Percentiles rank a stretch among this genome's conserved stretches.
Evolutionary conservation across 352 stramenopile genomes (phyloP).

Genomic region (Phytophthora pini): DNA sequence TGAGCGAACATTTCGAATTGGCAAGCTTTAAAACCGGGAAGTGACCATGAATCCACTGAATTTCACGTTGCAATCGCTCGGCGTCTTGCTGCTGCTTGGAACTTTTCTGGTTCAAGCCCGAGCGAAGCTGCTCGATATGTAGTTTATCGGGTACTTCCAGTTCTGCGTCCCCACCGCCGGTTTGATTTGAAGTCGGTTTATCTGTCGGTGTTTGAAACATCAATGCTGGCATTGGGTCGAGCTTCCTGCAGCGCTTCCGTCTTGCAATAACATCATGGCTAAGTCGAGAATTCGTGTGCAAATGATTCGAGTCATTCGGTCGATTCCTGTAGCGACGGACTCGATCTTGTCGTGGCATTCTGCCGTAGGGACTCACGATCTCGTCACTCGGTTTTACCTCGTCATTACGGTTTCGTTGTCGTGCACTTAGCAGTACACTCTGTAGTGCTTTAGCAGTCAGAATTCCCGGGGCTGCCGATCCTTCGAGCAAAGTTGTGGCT

Average conservation of each 20-base stretch:
- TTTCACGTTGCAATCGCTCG: conserved; percentile 42
- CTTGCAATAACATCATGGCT: conserved; percentile 6
- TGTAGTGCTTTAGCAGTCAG: conserved; percentile 40
- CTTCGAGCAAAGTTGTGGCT: background rate
- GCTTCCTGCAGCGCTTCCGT: conserved; percentile 20
- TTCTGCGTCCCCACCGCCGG: background rate
- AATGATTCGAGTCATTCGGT: background rate
- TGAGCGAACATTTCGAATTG: conserved; percentile 50
- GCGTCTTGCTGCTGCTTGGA: conserved; percentile 7
- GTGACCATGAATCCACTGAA: conserved; percentile 72
- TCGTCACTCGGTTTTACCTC: background rate
- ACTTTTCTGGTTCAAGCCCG: conserved; percentile 14
- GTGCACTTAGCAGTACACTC: conserved; percentile 2
- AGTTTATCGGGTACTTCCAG: conserved; percentile 7
- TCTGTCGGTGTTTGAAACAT: background rate
- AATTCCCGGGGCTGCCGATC: conserved; percentile 16
- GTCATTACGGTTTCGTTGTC: conserved; percentile 6
- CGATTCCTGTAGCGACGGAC: conserved; percentile 8
- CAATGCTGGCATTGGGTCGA: conserved; percentile 20
- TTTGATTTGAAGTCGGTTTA: conserved; percentile 11
- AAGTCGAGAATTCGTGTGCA: background rate
- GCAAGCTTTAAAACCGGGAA: conserved; percentile 62
- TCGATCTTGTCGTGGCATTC: conserved; percentile 7
- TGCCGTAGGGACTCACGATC: conserved; percentile 31
- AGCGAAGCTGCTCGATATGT: conserved; percentile 17